Conservation (phyloP, 495 filamentous ascomycete genomes). For the Daldinia caldariorum region DNA sequence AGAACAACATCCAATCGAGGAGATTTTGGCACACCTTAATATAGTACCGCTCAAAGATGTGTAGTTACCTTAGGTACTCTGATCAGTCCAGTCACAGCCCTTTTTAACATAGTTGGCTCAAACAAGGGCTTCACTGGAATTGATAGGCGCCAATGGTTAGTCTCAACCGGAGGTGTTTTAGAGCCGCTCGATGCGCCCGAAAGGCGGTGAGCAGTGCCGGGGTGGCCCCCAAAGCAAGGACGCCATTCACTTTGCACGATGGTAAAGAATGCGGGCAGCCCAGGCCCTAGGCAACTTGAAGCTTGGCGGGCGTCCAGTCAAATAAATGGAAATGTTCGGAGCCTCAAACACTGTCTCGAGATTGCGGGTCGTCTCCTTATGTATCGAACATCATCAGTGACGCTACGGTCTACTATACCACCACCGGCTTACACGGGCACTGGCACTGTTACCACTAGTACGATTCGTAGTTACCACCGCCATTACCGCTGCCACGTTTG, state of each 20-base stretch:
- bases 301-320: slow-evolving; percentile 19
- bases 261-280: background rate
- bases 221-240: slow-evolving; percentile 11
- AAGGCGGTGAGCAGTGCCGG: slow-evolving; percentile 38
- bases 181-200: slow-evolving; percentile 40
- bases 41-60: slow-evolving; percentile 19
- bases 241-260: slow-evolving; percentile 31
- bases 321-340: slow-evolving; percentile 31
- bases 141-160: slow-evolving; percentile 31
- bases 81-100: slow-evolving; percentile 10
- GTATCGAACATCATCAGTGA: slow-evolving; percentile 9
- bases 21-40: slow-evolving; percentile 10
- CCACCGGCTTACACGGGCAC: background rate
- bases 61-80: slow-evolving; percentile 2
- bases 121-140: slow-evolving; percentile 13
- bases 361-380: slow-evolving; percentile 15
- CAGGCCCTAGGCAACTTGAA: slow-evolving; percentile 19
- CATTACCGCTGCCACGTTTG: slow-evolving; percentile 12
- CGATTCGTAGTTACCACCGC: background rate
- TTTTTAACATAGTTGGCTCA: slow-evolving; percentile 12
- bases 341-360: slow-evolving; percentile 37
- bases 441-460: no score
- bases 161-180: slow-evolving; percentile 18
- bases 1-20: slow-evolving; percentile 28
- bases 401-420: no score